Evolutionary conservation across 768 basidiomycete species (phyloP), one percentile per base, ranked within the genome.

Genomic region (Candolleomyces aberdarensis): DNA sequence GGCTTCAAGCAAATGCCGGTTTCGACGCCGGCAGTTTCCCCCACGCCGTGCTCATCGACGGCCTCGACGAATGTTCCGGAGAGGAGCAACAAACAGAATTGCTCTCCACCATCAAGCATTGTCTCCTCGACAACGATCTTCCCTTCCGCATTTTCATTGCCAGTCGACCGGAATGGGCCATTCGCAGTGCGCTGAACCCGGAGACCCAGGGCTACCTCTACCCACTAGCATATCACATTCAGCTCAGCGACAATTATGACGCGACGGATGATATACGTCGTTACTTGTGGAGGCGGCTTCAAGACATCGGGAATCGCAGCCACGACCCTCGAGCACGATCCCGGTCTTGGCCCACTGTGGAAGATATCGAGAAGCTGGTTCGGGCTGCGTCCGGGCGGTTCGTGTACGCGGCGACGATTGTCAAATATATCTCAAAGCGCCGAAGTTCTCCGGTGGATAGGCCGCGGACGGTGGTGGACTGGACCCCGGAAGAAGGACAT

Each of bases 361-460:
- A 26, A 9, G 58, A 50, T 26, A 15, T 59, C 9, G 29, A 32
- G 17, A n/a, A 19, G 2, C 49, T 59, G 5, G 58, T 51, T 40
- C 15, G 19, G 19, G 22, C 22, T 29, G 43, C 58, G 3, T 48
- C 58, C 10, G 48, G 58, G 9, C 49, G 40, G n/a, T 59, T 59
- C 48, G 40, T 50, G 6, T 59, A 59, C 26, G 58, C 58, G 15
- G 48, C 58, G 17, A 59, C 58, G 17, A 20, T 59, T 11, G 20
- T 59, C n/a, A 48, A 50, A 14, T 59, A 41, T 17, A 15, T 59
- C 17, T 48, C 36, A 6, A n/a, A 59, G 41, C 46, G 20, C n/a
- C 46, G 46, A 17, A 47, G 46, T 22, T 47, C 46, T 47, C 46
- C 46, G 9, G 56, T 31, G 17, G 20, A 17, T 47, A 17, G 46